phyloP scores from a whole-genome alignment of 352 stramenopile genomes.

The Globisporangium mamillatum region DNA sequence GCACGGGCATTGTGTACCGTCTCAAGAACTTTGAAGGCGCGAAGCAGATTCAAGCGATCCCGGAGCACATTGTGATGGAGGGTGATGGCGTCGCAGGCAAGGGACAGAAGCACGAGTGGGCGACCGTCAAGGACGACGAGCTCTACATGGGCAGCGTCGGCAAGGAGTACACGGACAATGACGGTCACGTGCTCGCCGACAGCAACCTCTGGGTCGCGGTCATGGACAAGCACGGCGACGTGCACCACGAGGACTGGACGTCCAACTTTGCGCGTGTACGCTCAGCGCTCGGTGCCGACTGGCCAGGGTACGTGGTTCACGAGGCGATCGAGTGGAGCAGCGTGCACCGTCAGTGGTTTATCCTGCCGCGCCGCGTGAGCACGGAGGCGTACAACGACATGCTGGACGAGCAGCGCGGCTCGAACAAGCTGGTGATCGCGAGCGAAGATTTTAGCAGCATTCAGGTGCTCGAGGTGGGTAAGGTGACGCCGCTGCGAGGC shows the following conservation, averaged over 20 bases:
- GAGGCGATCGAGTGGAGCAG: slow-evolving; percentile 97
- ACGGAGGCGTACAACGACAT: slow-evolving; percentile 94
- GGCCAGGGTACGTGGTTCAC: slow-evolving; percentile 96
- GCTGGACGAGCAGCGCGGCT: slow-evolving; percentile 91
- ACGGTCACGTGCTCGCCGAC: slow-evolving; percentile 91
- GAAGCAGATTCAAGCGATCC: slow-evolving; percentile 85
- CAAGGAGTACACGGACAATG: slow-evolving; percentile 92
- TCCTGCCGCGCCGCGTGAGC: slow-evolving; percentile 95
- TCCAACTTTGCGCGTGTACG: slow-evolving; percentile 92
- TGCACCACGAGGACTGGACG: slow-evolving; percentile 94
- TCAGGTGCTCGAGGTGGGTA: slow-evolving; percentile 78
- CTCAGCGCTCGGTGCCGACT: slow-evolving; percentile 83
- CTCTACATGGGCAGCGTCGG: slow-evolving; percentile 96
- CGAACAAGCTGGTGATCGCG: slow-evolving; percentile 88
- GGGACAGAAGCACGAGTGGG: slow-evolving; percentile 99
- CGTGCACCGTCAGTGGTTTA: slow-evolving; percentile 95
- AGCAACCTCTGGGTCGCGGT: slow-evolving; percentile 97
- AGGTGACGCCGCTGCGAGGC: slow-evolving; percentile 80
- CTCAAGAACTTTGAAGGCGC: slow-evolving; percentile 86
- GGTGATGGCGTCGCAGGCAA: slow-evolving; percentile 95
- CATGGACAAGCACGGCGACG: slow-evolving; percentile 80
- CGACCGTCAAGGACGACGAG: slow-evolving; percentile 97
- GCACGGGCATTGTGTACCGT: slow-evolving; percentile 98
- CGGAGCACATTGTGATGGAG: slow-evolving; percentile 96
- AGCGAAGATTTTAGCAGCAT: slow-evolving; percentile 89